Evolutionary conservation across 2,329 filamentous ascomycete species (phyloP).

Genomic region (Cadophora sp.): DNA sequence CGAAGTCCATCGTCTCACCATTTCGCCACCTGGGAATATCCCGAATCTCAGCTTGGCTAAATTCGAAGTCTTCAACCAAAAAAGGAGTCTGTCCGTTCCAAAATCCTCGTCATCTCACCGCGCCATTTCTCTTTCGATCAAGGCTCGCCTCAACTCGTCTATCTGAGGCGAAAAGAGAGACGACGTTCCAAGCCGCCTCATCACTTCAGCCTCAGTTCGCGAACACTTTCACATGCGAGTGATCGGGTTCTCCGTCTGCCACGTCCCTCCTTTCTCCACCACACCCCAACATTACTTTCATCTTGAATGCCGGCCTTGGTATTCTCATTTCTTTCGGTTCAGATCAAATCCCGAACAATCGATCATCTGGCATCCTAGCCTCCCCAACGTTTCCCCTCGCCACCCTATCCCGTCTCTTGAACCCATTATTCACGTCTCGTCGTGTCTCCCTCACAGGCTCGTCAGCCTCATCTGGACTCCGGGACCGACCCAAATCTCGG

Average conservation of each 20-base stretch:
- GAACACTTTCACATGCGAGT: background rate
- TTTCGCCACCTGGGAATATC: constrained; percentile 15
- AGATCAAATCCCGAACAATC: constrained; percentile 4
- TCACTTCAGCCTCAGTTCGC: constrained; percentile 5
- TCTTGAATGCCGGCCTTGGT: background rate
- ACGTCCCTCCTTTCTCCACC: background rate
- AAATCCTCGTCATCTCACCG: background rate
- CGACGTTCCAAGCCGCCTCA: constrained; percentile 12
- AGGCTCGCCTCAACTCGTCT: background rate
- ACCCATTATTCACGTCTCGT: background rate
- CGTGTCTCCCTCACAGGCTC: background rate
- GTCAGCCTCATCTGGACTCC: constrained; percentile 12
- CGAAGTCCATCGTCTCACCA: background rate
- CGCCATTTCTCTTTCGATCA: background rate
- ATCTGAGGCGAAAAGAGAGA: constrained; percentile 7
- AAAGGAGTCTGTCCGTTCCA: background rate
- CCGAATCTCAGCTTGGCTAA: constrained; percentile 10
- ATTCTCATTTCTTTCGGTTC: background rate
- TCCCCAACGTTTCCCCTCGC: constrained; percentile 2
- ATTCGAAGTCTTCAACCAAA: background rate
- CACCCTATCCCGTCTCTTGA: background rate
- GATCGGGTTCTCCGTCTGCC: background rate
- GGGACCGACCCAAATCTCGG: constrained; percentile 6
- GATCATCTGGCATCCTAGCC: constrained; percentile 15
- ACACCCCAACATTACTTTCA: background rate